Evolutionary conservation across 2,329 filamentous ascomycete species (phyloP).

Genomic region (Penicillium occitanis): DNA sequence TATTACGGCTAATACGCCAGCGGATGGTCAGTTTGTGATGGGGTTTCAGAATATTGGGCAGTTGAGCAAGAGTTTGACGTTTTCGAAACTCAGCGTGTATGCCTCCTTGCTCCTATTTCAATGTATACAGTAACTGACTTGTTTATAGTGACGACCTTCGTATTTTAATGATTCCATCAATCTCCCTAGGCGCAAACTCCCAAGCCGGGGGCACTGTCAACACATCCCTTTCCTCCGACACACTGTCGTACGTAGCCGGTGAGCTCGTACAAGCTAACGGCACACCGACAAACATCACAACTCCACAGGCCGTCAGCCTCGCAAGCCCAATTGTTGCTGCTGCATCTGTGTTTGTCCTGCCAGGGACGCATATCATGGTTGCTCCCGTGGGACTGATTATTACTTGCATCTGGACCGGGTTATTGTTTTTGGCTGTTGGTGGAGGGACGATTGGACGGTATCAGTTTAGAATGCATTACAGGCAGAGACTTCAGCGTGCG

Average conservation of each 20-base stretch:
- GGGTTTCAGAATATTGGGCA: conserved; percentile 37
- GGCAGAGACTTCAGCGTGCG: conserved; percentile 27
- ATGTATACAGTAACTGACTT: not conserved
- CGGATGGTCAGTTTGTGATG: conserved; percentile 30
- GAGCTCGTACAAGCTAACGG: conserved; percentile 28
- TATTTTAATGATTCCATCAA: conserved; percentile 36
- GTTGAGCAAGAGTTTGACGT: conserved; percentile 28
- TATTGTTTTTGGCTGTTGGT: conserved; percentile 35
- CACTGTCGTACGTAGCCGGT: conserved; percentile 39
- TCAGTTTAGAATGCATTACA: conserved; percentile 35
- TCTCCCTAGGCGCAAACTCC: conserved; percentile 31
- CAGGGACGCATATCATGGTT: conserved; percentile 34
- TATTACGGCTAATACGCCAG: conserved; percentile 10
- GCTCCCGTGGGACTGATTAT: conserved; percentile 36
- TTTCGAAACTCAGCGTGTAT: conserved; percentile 32
- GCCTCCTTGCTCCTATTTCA: conserved; percentile 6
- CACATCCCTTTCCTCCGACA: conserved; percentile 35
- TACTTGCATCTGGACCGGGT: conserved; percentile 33
- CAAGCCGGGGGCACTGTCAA: conserved; percentile 23
- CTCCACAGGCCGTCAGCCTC: conserved; percentile 26
- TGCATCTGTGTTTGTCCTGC: conserved; percentile 32
- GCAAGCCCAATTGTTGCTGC: conserved; percentile 27
- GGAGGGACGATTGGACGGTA: conserved; percentile 36
- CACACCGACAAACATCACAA: conserved; percentile 28
- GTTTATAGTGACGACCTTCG: conserved; percentile 28